Evolutionary conservation across 108 stramenopile genomes (phyloP).

Genomic region (Cyclotella baltica): DNA sequence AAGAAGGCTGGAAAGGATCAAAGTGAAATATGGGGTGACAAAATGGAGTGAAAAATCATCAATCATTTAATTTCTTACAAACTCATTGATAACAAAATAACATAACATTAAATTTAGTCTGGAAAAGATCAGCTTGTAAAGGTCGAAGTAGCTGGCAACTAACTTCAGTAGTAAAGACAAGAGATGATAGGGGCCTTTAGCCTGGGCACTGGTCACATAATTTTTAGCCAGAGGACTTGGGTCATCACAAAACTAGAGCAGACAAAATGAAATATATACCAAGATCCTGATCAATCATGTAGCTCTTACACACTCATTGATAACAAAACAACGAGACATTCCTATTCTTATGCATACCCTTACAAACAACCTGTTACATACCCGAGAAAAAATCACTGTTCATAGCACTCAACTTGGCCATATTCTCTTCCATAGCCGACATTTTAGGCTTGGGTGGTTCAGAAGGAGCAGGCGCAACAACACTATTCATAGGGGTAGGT

Average conservation of each 20-base stretch:
- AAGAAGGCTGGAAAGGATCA: slow-evolving; percentile 56
- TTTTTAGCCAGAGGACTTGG: no score
- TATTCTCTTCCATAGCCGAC: slow-evolving; percentile 67
- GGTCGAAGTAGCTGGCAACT: no score
- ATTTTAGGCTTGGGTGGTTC: slow-evolving; percentile 52
- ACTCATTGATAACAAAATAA: no score
- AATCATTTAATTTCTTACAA: neutral
- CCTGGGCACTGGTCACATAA: no score
- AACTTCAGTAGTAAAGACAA: no score
- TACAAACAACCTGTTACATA: slow-evolving; percentile 24
- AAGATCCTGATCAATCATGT: no score
- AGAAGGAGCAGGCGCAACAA: slow-evolving; percentile 8
- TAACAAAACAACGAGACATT: no score
- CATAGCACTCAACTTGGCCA: slow-evolving; percentile 81
- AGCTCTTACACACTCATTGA: neutral
- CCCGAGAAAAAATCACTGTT: slow-evolving; percentile 87
- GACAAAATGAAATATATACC: no score
- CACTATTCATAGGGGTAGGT: slow-evolving; percentile 34
- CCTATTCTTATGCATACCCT: neutral
- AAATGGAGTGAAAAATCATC: neutral
- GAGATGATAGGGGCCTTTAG: no score
- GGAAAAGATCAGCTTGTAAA: no score
- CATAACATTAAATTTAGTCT: no score
- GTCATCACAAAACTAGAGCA: no score
- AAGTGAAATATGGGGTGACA: slow-evolving; percentile 46